Percentiles rank a stretch among this genome's conserved stretches.
phyloP scores from a whole-genome alignment of 805 yeast species.

The Metschnikowia santaceciliae region DNA sequence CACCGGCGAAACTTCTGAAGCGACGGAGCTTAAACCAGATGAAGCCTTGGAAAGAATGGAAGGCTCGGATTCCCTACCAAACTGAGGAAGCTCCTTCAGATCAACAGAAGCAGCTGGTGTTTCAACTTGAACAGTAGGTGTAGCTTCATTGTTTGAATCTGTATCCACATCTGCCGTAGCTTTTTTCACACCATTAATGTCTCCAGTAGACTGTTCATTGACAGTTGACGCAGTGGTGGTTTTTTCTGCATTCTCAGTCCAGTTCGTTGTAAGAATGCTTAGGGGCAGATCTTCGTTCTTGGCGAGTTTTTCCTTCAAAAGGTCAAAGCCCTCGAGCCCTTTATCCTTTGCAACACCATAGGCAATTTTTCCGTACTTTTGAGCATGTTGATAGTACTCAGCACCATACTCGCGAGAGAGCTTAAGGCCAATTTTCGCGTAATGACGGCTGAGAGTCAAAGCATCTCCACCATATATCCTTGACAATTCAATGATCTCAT shows the following conservation, averaged over 20 bases:
- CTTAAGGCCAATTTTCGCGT: conserved; percentile 10
- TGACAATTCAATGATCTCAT: conserved; percentile 20
- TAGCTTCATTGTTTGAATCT: conserved; percentile 11
- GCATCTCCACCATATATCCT: conserved; percentile 18
- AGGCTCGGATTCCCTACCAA: background rate
- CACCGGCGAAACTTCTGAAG: background rate
- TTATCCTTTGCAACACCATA: conserved; percentile 14
- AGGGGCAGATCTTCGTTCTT: conserved; percentile 21
- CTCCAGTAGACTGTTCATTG: conserved; percentile 9
- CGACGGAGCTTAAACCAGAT: background rate
- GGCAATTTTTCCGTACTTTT: conserved; percentile 22
- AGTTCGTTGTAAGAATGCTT: background rate
- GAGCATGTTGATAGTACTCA: conserved; percentile 18
- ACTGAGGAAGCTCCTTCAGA: background rate
- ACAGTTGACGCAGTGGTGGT: conserved; percentile 7
- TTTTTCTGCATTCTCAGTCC: conserved; percentile 3
- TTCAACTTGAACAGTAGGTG: background rate
- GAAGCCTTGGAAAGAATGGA: background rate
- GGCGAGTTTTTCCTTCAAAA: conserved; percentile 28
- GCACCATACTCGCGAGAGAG: conserved; percentile 18
- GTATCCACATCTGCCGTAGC: conserved; percentile 9
- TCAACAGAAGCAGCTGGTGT: background rate
- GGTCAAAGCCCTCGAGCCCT: conserved; percentile 16
- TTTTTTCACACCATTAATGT: conserved; percentile 11
- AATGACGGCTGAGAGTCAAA: conserved; percentile 10